Conservation (phyloP, 306 rosid species). For the Fragaria vesca region DNA sequence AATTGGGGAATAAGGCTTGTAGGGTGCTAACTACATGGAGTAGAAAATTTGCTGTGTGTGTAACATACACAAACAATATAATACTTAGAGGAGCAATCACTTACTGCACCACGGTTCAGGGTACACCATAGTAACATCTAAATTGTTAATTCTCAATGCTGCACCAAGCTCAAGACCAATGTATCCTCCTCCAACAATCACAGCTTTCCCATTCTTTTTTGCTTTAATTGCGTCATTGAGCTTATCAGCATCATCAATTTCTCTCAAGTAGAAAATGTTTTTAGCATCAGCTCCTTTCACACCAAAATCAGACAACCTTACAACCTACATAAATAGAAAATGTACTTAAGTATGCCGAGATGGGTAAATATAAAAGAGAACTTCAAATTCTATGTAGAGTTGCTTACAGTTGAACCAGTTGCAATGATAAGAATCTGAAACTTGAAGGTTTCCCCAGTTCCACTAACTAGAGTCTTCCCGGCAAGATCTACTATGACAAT, state of each 20-base stretch:
- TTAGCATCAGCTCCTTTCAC: conserved; percentile 96
- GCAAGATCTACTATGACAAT: conserved; percentile 79
- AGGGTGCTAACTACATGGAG: background rate
- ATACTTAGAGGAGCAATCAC: conserved; percentile 34
- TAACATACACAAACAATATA: background rate
- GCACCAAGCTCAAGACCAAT: conserved; percentile 96
- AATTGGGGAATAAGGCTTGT: conserved; percentile 11
- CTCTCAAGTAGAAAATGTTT: conserved; percentile 91
- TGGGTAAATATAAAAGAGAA: conserved; percentile 4
- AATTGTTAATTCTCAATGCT: conserved; percentile 64
- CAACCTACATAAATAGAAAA: conserved; percentile 55
- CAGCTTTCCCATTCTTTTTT: conserved; percentile 84
- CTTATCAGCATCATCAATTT: conserved; percentile 86
- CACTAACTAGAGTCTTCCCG: conserved; percentile 61
- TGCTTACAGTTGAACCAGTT: conserved; percentile 85
- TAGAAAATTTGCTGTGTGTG: background rate
- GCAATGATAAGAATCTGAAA: conserved; percentile 77
- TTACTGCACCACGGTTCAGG: conserved; percentile 99
- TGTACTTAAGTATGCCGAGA: conserved; percentile 1
- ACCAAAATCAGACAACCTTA: conserved; percentile 79
- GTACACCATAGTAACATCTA: conserved; percentile 87
- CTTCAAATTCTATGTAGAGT: background rate
- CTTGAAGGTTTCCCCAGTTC: conserved; percentile 63
- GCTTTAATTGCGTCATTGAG: conserved; percentile 64
- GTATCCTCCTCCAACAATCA: conserved; percentile 97